phyloP scores from a whole-genome alignment of 2,329 filamentous ascomycete genomes.

The Aspergillus vadensis region DNA sequence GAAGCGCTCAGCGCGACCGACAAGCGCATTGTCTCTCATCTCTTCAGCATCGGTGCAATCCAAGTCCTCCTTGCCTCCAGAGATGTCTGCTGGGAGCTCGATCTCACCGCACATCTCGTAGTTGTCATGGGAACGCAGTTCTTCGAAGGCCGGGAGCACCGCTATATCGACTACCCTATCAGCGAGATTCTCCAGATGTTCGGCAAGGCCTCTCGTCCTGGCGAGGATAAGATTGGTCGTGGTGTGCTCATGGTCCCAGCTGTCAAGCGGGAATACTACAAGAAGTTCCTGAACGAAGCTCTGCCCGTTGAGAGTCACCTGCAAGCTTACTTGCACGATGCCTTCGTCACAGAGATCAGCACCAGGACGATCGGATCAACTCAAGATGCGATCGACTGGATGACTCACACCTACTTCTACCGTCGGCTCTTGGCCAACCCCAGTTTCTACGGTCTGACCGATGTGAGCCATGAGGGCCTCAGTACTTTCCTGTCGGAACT shows the following conservation, averaged over 20 bases:
- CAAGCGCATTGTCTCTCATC: conserved; percentile 88
- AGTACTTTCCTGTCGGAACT: conserved; percentile 92
- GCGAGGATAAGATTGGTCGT: conserved; percentile 76
- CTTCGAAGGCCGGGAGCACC: conserved; percentile 93
- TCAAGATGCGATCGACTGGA: conserved; percentile 97
- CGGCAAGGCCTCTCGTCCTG: conserved; percentile 80
- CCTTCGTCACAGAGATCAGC: conserved; percentile 95
- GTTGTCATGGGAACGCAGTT: conserved; percentile 98
- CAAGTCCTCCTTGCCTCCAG: conserved; percentile 80
- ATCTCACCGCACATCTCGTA: conserved; percentile 84
- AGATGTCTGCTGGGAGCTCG: conserved; percentile 95
- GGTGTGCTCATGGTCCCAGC: conserved; percentile 96
- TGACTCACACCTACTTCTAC: conserved; percentile 98
- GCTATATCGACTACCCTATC: conserved; percentile 94
- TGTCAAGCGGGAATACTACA: conserved; percentile 96
- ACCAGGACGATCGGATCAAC: conserved; percentile 93
- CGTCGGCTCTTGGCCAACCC: conserved; percentile 91
- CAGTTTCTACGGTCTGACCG: conserved; percentile 89
- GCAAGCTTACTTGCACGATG: conserved; percentile 88
- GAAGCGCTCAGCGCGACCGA: conserved; percentile 87
- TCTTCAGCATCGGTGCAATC: conserved; percentile 86
- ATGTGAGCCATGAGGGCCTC: conserved; percentile 88
- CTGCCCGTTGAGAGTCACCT: conserved; percentile 93
- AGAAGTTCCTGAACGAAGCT: conserved; percentile 96
- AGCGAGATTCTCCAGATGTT: conserved; percentile 98